Conservation (phyloP, 192 early-diverging fungal genomes). For the Neocallimastix lanati region DNA sequence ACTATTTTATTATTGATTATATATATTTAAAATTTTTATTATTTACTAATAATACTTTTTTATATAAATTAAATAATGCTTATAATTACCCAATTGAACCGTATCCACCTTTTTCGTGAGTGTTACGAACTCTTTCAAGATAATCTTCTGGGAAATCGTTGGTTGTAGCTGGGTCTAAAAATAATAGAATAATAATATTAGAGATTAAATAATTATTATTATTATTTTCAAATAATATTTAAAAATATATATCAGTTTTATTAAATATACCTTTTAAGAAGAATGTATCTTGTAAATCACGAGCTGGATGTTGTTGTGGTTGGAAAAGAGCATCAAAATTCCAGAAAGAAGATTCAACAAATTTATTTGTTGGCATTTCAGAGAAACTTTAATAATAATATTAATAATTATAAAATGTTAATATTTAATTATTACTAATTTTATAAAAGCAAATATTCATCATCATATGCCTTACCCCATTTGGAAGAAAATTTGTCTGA, state of each 20-base stretch:
- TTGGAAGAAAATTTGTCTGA: constrained; percentile 97
- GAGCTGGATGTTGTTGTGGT: constrained; percentile 92
- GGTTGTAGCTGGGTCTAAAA: constrained; percentile 51
- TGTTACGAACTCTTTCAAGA: constrained; percentile 74
- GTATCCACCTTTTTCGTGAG: constrained; percentile 84
- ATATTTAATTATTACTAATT: too few relatives aligned
- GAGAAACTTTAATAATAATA: constrained; percentile 52
- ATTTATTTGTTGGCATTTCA: constrained; percentile 97
- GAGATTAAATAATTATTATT: too few relatives aligned
- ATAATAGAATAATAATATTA: too few relatives aligned
- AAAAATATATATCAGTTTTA: too few relatives aligned
- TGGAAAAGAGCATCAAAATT: constrained; percentile 99
- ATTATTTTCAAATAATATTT: too few relatives aligned
- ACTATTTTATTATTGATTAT: not conserved
- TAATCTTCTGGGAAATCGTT: constrained; percentile 68
- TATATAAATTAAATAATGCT: too few relatives aligned
- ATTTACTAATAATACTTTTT: too few relatives aligned
- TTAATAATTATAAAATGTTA: too few relatives aligned
- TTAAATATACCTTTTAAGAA: constrained; percentile 41
- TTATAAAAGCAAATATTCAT: too few relatives aligned
- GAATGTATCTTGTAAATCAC: constrained; percentile 73
- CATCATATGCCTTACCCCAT: constrained; percentile 41
- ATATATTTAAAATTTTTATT: too few relatives aligned
- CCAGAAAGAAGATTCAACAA: constrained; percentile 97
- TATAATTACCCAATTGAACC: constrained; percentile 82